phyloP scores from a whole-genome alignment of 1,139 yeast species.

The Taiozyma onychis region DNA sequence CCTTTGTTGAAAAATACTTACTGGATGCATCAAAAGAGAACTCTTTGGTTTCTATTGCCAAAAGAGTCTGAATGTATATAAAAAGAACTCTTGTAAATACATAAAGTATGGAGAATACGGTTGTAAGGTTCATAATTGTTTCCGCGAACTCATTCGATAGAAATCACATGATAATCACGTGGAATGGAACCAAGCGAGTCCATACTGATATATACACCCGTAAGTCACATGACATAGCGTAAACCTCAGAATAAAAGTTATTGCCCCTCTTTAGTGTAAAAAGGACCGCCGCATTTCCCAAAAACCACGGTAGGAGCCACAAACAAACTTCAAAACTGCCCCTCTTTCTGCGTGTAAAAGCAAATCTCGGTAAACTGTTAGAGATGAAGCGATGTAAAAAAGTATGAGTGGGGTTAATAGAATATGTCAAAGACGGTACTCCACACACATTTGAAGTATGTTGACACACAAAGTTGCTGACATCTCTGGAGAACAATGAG shows the following conservation, averaged over 20 bases:
- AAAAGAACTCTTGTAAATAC: background rate
- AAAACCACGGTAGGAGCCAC: background rate
- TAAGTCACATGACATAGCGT: no score
- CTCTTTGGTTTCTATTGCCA: constrained; percentile 13
- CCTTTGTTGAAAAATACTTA: constrained; percentile 48
- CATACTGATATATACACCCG: no score
- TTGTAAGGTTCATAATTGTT: background rate
- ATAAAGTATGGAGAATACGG: background rate
- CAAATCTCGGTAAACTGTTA: no score
- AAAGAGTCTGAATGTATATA: constrained; percentile 4
- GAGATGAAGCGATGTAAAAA: no score
- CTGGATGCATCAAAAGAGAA: constrained; percentile 17
- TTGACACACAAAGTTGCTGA: no score
- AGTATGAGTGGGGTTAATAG: background rate
- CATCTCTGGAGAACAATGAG: no score
- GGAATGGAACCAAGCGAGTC: no score
- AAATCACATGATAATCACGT: no score
- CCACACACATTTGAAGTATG: background rate
- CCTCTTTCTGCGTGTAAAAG: background rate
- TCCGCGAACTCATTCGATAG: no score
- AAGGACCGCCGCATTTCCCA: background rate
- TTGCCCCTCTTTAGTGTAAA: background rate
- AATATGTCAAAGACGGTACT: background rate
- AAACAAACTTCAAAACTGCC: background rate
- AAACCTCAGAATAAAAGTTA: no score